Evolutionary conservation across 345 rosid species (phyloP), one percentile per base, ranked within the genome.

Genomic region (Corchorus olitorius): DNA sequence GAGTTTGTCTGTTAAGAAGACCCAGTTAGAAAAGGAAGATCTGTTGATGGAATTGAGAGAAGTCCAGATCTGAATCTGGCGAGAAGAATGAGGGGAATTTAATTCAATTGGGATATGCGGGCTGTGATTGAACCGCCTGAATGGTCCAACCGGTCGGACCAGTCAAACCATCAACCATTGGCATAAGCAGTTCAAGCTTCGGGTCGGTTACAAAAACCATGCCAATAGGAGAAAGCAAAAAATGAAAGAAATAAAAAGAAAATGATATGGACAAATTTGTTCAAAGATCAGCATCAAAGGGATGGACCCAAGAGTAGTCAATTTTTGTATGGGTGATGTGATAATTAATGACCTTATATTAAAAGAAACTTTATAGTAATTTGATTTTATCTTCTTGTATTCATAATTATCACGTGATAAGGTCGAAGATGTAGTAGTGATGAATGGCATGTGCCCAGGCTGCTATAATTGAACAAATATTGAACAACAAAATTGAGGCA

Each of bases 41-140:
- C 84, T 17, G 80, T 75, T 65, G 87, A 79, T 10, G 78, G 70
- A 8, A 43, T 34, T 55, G 89, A 80, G 33, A 84, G 78, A 68
- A 85, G 77, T 63, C 83, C 84, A 60, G 79, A 72, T 79, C 83
- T 68, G 79, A 74, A n/a, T n/a, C n/a, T n/a, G n/a, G n/a, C n/a
- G n/a, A n/a, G 69, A 85, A 72, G n/a, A 84, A 72, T 75, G 91
- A 75, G 46, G 70, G 65, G 73, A 72, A 72, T 72, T 43, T 85
- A 17, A 37, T 77, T 75, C 71, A 73, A 62, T 52, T 78, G 62
- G 76, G 85, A n/a, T n/a, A n/a, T n/a, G n/a, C n/a, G n/a, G n/a
- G n/a, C n/a, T n/a, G n/a, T n/a, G n/a, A n/a, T n/a, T n/a, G n/a
- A n/a, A n/a, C n/a, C n/a, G n/a, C n/a, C n/a, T n/a, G n/a, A n/a